These are phyloP conservation scores for Draba incana DNA, from an alignment of 345 rosid species.

Conservation along the genomic window DNA sequence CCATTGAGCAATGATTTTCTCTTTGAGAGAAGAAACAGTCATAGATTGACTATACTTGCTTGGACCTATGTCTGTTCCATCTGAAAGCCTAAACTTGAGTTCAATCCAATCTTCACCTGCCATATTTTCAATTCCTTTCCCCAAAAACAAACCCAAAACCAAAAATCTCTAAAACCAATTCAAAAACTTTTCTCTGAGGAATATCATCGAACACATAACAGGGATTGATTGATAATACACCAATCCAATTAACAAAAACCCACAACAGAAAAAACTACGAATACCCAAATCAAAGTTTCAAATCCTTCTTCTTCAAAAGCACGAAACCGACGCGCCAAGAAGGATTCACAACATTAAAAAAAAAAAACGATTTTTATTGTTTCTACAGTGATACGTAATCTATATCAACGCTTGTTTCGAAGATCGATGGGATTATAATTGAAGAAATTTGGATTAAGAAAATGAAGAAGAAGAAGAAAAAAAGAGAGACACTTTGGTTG, in stretches of 20 bases:
- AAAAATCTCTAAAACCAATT: constrained; percentile 4
- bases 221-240: background rate
- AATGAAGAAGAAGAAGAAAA: constrained; percentile 7
- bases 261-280: background rate
- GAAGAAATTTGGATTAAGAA: constrained; percentile 14
- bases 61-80: constrained; percentile 73
- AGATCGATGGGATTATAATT: constrained; percentile 32
- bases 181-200: constrained; percentile 19
- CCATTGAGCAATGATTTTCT: constrained; percentile 63
- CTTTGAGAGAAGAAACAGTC: constrained; percentile 66
- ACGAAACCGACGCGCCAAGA: constrained; percentile 21
- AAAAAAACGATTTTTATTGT: background rate
- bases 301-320: background rate
- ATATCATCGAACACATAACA: constrained; percentile 28
- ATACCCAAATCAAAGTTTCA: constrained; percentile 24
- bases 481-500: constrained; percentile 39
- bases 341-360: background rate
- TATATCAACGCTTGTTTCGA: background rate
- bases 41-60: constrained; percentile 56
- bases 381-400: background rate
- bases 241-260: constrained; percentile 21
- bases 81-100: constrained; percentile 65
- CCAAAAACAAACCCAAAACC: background rate
- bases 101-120: constrained; percentile 56
- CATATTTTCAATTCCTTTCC: constrained; percentile 41